Conservation (phyloP, 345 rosid genomes). For the Pistacia atlantica region DNA sequence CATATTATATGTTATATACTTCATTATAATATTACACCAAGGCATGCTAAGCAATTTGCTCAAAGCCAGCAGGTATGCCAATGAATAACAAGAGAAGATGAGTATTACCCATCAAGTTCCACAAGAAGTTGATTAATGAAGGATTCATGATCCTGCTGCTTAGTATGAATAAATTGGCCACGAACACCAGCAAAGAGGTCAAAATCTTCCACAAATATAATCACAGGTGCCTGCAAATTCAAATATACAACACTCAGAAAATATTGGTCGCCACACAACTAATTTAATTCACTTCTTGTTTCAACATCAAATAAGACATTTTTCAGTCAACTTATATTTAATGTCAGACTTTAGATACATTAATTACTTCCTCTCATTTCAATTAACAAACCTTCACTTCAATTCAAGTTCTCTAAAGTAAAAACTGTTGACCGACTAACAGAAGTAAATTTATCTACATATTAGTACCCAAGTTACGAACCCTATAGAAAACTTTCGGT, state of each 20-base stretch:
- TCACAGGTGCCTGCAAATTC: slow-evolving; percentile 84
- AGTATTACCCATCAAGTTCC: slow-evolving; percentile 93
- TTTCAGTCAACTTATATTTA: neutral
- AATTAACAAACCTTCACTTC: neutral
- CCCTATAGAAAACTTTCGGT: neutral
- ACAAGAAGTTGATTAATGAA: slow-evolving; percentile 96
- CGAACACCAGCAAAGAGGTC: slow-evolving; percentile 98
- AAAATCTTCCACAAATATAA: slow-evolving; percentile 94
- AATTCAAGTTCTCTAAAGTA: neutral
- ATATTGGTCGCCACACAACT: neutral
- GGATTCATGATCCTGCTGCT: slow-evolving; percentile 95
- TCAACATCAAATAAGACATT: neutral
- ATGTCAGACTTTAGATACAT: neutral
- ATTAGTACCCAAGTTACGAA: neutral
- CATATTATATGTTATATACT: neutral
- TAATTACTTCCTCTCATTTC: neutral
- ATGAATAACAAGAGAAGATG: slow-evolving; percentile 18
- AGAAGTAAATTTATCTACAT: neutral
- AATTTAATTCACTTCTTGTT: neutral
- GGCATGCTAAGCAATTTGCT: slow-evolving; percentile 17
- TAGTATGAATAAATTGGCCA: slow-evolving; percentile 84
- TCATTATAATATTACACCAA: slow-evolving; percentile 9
- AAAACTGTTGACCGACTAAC: neutral
- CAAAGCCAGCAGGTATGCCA: neutral
- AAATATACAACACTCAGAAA: slow-evolving; percentile 22